Conservation (phyloP, 1,284 basidiomycete genomes). For the Somion occarium region DNA sequence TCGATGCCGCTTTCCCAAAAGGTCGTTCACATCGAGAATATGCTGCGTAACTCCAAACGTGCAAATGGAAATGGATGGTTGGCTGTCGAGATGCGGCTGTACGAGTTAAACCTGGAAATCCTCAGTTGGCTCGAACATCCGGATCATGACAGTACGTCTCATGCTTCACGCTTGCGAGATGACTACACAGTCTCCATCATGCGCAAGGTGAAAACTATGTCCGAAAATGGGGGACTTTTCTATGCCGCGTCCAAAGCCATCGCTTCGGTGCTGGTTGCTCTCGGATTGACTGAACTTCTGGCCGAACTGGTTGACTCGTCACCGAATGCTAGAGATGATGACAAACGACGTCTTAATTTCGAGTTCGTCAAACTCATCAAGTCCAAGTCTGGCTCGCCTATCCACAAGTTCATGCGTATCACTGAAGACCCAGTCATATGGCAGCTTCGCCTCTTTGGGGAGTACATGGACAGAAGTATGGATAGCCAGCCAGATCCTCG, state of each 20-base stretch:
- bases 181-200: conserved; percentile 40
- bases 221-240: conserved; percentile 33
- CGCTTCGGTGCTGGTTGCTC: conserved; percentile 32
- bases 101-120: conserved; percentile 47
- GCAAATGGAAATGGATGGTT: conserved; percentile 35
- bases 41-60: conserved; percentile 39
- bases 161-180: conserved; percentile 40
- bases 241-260: conserved; percentile 34
- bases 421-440: conserved; percentile 52
- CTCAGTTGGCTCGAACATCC: conserved; percentile 45
- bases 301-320: conserved; percentile 20
- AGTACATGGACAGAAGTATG: conserved; percentile 70
- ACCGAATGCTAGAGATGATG: conserved; percentile 18
- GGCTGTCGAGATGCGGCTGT: conserved; percentile 47
- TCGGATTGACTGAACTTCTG: conserved; percentile 43
- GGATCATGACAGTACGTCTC: conserved; percentile 29
- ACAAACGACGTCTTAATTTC: conserved; percentile 41
- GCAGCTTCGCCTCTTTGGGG: conserved; percentile 66
- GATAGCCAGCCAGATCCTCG: conserved; percentile 52
- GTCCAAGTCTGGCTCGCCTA: conserved; percentile 34
- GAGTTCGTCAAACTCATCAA: conserved; percentile 51
- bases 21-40: conserved; percentile 28
- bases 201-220: conserved; percentile 41
- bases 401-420: conserved; percentile 52
- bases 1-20: conserved; percentile 25